These are phyloP conservation scores for Arthrobotrys musiformis DNA, from an alignment of 2,329 filamentous ascomycete species.

Conservation along the genomic window DNA sequence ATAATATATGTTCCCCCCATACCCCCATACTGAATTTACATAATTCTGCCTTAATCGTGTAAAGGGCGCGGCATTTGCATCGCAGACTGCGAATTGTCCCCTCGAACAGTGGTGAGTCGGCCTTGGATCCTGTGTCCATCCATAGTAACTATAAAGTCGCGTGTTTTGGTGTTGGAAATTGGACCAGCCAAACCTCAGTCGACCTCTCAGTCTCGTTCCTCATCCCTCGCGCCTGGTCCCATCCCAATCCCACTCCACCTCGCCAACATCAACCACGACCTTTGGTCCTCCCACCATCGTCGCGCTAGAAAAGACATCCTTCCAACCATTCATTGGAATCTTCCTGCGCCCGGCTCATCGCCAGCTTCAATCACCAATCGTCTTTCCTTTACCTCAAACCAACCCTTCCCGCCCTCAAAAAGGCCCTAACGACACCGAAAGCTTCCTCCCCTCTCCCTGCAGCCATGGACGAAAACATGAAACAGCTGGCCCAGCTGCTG, in stretches of 20 bases:
- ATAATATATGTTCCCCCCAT: background rate
- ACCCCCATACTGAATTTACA: background rate
- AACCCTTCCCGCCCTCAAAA: background rate
- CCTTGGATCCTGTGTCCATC: constrained; percentile 15
- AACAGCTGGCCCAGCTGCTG: constrained; percentile 80
- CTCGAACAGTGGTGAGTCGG: no score
- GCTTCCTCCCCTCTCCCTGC: constrained; percentile 19
- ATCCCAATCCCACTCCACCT: constrained; percentile 14
- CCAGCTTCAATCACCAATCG: background rate
- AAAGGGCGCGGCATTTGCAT: background rate
- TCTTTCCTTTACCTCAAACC: background rate
- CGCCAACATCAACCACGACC: background rate
- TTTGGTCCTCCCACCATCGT: constrained; percentile 6
- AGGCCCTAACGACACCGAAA: constrained; percentile 10
- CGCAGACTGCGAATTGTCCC: background rate
- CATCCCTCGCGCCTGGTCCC: constrained; percentile 14
- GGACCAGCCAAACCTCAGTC: constrained; percentile 1
- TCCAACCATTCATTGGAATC: constrained; percentile 14
- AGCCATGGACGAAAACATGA: constrained; percentile 72
- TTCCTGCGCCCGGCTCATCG: background rate
- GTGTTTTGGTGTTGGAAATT: constrained; percentile 52
- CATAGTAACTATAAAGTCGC: constrained; percentile 6
- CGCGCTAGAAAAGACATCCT: constrained; percentile 27
- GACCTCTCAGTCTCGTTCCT: background rate
- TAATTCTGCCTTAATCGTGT: background rate